A percentile compares a stretch with the other conserved stretches of the same genome.
Evolutionary conservation across 257 asterid genomes (phyloP).

Genomic region (Solanum megistacrolobum): DNA sequence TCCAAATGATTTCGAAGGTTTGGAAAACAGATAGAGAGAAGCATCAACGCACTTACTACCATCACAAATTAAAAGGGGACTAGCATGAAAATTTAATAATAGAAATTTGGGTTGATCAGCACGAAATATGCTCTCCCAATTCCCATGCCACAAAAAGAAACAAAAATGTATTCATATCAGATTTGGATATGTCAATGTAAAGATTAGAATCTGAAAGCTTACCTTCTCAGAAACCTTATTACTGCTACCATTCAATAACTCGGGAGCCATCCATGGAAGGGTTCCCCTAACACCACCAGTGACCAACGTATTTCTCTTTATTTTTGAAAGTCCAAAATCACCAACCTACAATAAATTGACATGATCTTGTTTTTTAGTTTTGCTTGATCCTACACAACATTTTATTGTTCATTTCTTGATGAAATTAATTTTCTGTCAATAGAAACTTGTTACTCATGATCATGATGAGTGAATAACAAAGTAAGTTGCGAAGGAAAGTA

Average conservation of each 20-base stretch:
- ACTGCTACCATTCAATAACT: constrained; percentile 84
- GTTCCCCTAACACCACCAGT: constrained; percentile 97
- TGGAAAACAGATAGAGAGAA: background rate
- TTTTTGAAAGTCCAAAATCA: constrained; percentile 89
- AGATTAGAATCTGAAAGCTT: background rate
- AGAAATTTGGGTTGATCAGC: background rate
- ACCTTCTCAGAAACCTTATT: constrained; percentile 94
- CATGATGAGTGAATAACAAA: background rate
- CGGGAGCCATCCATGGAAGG: constrained; percentile 99
- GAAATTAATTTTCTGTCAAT: background rate
- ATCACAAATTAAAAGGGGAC: background rate
- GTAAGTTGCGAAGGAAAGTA: background rate
- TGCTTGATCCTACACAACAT: background rate
- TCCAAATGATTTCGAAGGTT: background rate
- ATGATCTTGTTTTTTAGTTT: background rate
- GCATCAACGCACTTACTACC: background rate
- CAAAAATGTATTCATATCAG: background rate
- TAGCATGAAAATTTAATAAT: background rate
- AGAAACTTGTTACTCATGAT: background rate
- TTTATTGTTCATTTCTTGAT: background rate
- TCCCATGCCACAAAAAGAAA: background rate
- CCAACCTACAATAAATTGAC: constrained; percentile 29
- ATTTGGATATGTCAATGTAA: background rate
- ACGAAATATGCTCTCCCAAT: background rate
- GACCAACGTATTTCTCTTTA: constrained; percentile 85